Evolutionary conservation across 306 rosid species (phyloP), one percentile per base, ranked within the genome.

Genomic region (Abrus precatorius): DNA sequence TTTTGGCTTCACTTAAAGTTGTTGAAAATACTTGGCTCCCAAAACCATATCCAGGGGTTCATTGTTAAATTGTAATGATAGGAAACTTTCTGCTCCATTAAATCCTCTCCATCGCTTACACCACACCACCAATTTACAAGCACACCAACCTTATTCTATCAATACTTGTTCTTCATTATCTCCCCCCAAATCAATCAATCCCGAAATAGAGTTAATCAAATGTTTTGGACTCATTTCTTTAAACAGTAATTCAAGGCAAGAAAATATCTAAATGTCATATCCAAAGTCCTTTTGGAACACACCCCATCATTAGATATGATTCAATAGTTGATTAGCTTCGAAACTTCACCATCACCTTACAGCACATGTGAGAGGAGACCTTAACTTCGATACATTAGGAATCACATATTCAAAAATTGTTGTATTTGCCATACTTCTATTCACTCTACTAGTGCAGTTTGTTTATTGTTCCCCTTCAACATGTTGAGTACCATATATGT

Each of bases 281-380:
- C 43, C 20, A 20, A 75, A 47, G 11, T n/a, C 49, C 33, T 75
- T 6, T 8, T 34, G 12, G 6, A 60, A 59, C 45, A 38, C 62
- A 71, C 56, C 27, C 63, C 28, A 60, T 71, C 56, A 80, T 72
- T 14, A 71, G 33, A 50, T 56, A 70, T 1, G 20, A 40, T 55
- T 78, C 60, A 56, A 61, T 36, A 3, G 66, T 20, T 80, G 44
- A 80, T 48, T 71, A 48, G 47, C 65, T 27, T 71, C 3, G 65
- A 38, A 71, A 80, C 78, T 71, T 80, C 78, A 49, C 78, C 64
- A 80, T 80, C 78, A 69, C 33, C 50, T 69, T 57, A 44, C 59
- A 45, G 63, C 77, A 71, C 38, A 69, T 78, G 62, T 79, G 9
- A 43, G 33, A 14, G 53, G 55, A 54, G 28, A 41, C 14, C 62